Base-by-base conservation (phyloP, 306 rosid species). In the Cicer pinnatifidum region DNA sequence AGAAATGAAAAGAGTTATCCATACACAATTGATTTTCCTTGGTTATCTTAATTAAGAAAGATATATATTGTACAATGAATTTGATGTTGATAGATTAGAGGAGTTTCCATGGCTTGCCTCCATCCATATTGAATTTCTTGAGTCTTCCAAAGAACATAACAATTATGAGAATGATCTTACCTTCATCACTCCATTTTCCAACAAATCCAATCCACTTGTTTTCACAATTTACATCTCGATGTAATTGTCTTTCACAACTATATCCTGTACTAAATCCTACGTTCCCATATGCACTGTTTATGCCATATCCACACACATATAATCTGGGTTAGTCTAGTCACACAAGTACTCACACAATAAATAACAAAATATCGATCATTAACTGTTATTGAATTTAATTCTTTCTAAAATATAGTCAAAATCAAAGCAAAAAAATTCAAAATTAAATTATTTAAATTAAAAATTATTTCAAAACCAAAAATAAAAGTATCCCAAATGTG, bases 141-240 rank as follows among this genome's bases (percentile, higher is more conserved):
- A 83, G 86, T 39, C 84, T 83, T 60, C 86, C 86, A n/a, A 75
- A 79, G 0, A 79, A 52, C 86, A 83, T 83, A 15, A 83, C 76
- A 3, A 75, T 0, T 0, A 83, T 79, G 8, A 83, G 79, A 72
- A 80, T 52, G 7, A 67, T 71, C 73, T 83, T 83, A 0, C 86
- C 86, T 10, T 71, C 56, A 15, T 61, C 51, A 19, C 84, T 80
- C 82, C 84, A 76, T 62, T 20, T 75, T 7, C 84, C 84, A 3
- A 40, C 73, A 46, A 80, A 83, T 51, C 84, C 86, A 71, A 68
- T 12, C 81, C 74, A 76, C 15, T 60, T 71, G 47, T 80, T 76
- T 63, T 67, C 2, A 15, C 87, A 84, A 3, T 51, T 53, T 11
- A 61, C 28, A 1, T 69, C 69, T 69, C 5, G 20, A 59, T 45